Evolutionary conservation across 2,329 filamentous ascomycete species (phyloP).

Genomic region (Aspergillus felis): DNA sequence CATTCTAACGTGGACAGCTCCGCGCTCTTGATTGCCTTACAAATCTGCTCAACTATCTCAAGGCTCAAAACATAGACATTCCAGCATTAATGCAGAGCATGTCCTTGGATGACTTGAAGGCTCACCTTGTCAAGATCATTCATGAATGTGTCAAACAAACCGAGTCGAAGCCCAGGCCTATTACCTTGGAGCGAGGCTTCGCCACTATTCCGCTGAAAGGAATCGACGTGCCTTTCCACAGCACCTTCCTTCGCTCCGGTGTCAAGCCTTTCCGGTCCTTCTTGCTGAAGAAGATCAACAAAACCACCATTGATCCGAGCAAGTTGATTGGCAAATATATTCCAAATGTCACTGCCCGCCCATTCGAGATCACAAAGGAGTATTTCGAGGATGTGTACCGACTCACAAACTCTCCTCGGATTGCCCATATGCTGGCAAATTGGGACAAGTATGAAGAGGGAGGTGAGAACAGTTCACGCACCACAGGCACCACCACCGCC

Average conservation of each 20-base stretch:
- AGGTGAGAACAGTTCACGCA: constrained; percentile 20
- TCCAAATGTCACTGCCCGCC: constrained; percentile 93
- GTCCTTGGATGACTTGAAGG: constrained; percentile 86
- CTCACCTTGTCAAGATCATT: constrained; percentile 86
- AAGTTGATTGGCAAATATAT: constrained; percentile 99
- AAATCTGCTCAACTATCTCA: constrained; percentile 89
- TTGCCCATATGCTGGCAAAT: constrained; percentile 66
- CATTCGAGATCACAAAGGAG: constrained; percentile 94
- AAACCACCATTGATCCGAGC: constrained; percentile 94
- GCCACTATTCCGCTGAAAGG: constrained; percentile 95
- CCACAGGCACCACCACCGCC: constrained; percentile 11
- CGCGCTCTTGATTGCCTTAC: constrained; percentile 63
- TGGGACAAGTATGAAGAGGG: constrained; percentile 66
- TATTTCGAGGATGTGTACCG: constrained; percentile 99
- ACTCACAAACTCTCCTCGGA: constrained; percentile 71
- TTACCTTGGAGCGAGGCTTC: constrained; percentile 90
- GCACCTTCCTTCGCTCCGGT: constrained; percentile 92
- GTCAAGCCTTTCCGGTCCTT: constrained; percentile 99
- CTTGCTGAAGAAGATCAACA: constrained; percentile 99
- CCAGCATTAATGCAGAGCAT: constrained; percentile 83
- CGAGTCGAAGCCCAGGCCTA: constrained; percentile 77
- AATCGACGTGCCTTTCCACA: constrained; percentile 99
- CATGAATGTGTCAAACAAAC: constrained; percentile 82
- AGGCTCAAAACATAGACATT: constrained; percentile 96
- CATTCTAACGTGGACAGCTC: constrained; percentile 38